Evolutionary conservation across 2,329 filamentous ascomycete genomes (phyloP).

Genomic region (Gliomastix tumulicola): DNA sequence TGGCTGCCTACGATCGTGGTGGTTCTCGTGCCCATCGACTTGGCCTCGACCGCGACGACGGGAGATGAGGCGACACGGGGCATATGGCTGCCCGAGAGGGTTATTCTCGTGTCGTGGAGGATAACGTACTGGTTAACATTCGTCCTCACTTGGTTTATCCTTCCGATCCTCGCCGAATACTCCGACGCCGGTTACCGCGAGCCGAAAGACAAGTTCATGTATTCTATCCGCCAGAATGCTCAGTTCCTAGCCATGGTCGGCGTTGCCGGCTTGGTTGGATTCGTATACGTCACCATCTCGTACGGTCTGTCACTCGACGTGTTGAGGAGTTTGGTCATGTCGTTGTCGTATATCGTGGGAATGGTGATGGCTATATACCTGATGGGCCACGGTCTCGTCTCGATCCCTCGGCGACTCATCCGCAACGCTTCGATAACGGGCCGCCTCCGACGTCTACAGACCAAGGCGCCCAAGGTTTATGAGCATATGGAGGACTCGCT

Average conservation of each 20-base stretch:
- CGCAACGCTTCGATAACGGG: constrained; percentile 71
- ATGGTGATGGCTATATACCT: constrained; percentile 88
- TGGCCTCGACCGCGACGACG: constrained; percentile 75
- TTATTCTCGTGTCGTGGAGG: constrained; percentile 83
- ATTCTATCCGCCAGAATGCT: constrained; percentile 81
- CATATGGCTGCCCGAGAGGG: constrained; percentile 76
- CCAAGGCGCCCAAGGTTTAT: constrained; percentile 71
- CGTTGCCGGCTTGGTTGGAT: constrained; percentile 59
- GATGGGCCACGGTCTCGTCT: constrained; percentile 94
- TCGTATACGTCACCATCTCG: constrained; percentile 76
- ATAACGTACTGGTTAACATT: constrained; percentile 98
- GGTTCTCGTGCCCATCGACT: constrained; percentile 88
- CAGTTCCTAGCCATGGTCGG: constrained; percentile 82
- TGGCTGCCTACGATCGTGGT: constrained; percentile 88
- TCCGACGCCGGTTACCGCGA: constrained; percentile 90
- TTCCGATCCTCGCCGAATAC: constrained; percentile 91
- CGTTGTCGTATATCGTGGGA: constrained; percentile 90
- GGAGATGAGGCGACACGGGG: constrained; percentile 67
- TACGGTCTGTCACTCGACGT: constrained; percentile 67
- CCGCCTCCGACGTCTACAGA: constrained; percentile 68
- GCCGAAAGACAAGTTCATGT: constrained; percentile 69
- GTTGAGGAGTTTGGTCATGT: constrained; percentile 84
- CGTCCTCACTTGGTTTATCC: constrained; percentile 82
- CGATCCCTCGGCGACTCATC: constrained; percentile 76
- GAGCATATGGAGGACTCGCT: constrained; percentile 85